phyloP scores from a whole-genome alignment of 805 yeast species.

The Candida boleticola region DNA sequence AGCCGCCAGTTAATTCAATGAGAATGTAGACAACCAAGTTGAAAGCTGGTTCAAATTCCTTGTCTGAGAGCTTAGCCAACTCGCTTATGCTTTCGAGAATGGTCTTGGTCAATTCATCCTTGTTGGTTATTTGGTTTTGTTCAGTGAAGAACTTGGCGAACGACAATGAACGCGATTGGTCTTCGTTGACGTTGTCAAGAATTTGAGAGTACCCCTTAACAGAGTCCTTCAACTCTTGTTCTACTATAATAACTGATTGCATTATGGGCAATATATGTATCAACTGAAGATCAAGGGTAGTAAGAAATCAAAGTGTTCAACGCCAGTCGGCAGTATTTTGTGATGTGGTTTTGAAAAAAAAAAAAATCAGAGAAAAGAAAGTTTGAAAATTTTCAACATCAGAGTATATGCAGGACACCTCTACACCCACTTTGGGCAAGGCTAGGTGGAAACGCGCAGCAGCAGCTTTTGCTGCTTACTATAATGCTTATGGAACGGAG shows the following conservation, averaged over 20 bases:
- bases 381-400: constrained; percentile 7
- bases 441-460: too few species aligned
- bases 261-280: constrained; percentile 13
- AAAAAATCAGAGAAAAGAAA: background rate
- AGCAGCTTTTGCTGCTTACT: too few species aligned
- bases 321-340: background rate
- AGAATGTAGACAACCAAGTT: constrained; percentile 38
- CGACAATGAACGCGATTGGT: constrained; percentile 24
- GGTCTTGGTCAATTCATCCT: constrained; percentile 24
- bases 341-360: background rate
- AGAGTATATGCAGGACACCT: background rate
- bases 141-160: constrained; percentile 21
- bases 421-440: too few species aligned
- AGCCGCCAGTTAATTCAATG: constrained; percentile 25
- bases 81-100: constrained; percentile 26
- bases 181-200: constrained; percentile 30
- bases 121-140: constrained; percentile 23
- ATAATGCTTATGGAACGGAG: too few species aligned
- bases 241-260: constrained; percentile 45
- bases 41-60: constrained; percentile 46
- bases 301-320: too few species aligned
- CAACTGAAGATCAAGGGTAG: too few species aligned
- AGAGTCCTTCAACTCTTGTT: constrained; percentile 40
- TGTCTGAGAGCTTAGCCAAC: constrained; percentile 37
- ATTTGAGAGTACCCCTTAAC: constrained; percentile 39